A percentile compares a stretch with the other conserved stretches of the same genome.
Conservation (phyloP, 139 green algal species). For the Chlamydomonas eustigma region DNA sequence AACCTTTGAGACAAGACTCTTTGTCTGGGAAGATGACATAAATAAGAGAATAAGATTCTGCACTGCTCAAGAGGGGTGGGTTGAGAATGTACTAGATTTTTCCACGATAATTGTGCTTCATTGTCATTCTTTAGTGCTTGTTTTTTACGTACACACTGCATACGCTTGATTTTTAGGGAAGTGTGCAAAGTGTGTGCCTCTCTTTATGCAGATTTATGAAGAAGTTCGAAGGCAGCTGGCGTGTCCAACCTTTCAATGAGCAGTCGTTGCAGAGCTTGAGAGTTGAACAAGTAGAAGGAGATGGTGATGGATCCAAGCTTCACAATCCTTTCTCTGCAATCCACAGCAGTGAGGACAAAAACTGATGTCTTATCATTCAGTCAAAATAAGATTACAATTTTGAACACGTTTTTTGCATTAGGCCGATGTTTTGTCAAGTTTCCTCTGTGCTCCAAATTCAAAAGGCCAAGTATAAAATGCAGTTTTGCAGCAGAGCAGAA, state of each 20-base stretch:
- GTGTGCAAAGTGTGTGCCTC: too few relatives aligned
- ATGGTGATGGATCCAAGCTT: background rate
- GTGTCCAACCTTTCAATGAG: background rate
- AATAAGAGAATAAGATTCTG: slow-evolving; percentile 18
- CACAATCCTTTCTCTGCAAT: background rate
- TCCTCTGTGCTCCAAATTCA: too few relatives aligned
- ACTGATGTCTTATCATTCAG: background rate
- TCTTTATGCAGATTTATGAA: slow-evolving; percentile 24
- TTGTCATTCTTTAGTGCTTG: background rate
- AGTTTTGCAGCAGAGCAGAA: too few relatives aligned
- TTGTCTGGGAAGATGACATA: slow-evolving; percentile 28
- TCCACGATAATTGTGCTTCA: background rate
- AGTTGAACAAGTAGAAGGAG: background rate
- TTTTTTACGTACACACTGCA: background rate
- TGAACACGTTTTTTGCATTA: background rate
- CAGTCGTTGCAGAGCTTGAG: background rate
- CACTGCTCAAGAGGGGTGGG: slow-evolving; percentile 8
- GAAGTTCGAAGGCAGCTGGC: slow-evolving; percentile 24
- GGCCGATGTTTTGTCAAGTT: too few relatives aligned
- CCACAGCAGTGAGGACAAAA: background rate
- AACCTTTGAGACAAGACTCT: slow-evolving; percentile 24
- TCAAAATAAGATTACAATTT: background rate
- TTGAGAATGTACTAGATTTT: background rate
- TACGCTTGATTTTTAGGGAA: too few relatives aligned
- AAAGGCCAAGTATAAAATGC: too few relatives aligned